A percentile compares a stretch with the other conserved stretches of the same genome.
phyloP scores from a whole-genome alignment of 768 basidiomycete species.

The Suillus placidus region DNA sequence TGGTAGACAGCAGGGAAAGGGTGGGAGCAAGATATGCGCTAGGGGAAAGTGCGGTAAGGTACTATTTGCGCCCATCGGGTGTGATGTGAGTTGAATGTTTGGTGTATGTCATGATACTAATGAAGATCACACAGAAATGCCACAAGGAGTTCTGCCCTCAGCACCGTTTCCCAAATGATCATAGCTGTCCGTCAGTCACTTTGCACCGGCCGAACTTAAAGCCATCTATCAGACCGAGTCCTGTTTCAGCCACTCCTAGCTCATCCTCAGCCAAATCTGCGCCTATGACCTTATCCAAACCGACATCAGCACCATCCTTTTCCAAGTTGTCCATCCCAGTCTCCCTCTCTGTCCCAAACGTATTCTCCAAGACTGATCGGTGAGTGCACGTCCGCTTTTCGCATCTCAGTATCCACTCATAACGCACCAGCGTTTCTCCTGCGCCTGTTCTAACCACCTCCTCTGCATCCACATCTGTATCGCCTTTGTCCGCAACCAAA shows the following conservation, averaged over 20 bases:
- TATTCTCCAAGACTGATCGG: slow-evolving; percentile 60
- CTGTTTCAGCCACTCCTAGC: slow-evolving; percentile 21
- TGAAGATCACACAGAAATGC: slow-evolving; percentile 55
- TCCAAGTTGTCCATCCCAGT: slow-evolving; percentile 15
- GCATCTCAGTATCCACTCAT: slow-evolving; percentile 60
- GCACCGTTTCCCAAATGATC: slow-evolving; percentile 80
- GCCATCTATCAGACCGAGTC: background rate
- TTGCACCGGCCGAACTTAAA: slow-evolving; percentile 10
- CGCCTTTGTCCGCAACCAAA: slow-evolving; percentile 41
- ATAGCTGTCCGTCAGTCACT: slow-evolving; percentile 48
- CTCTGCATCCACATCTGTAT: slow-evolving; percentile 19
- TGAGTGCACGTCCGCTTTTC: slow-evolving; percentile 43
- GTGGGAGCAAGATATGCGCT: slow-evolving; percentile 59
- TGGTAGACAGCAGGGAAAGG: slow-evolving; percentile 36
- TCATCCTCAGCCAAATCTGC: slow-evolving; percentile 15
- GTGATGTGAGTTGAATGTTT: slow-evolving; percentile 57
- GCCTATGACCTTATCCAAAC: slow-evolving; percentile 2
- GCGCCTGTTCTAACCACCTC: slow-evolving; percentile 20
- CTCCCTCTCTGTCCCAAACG: slow-evolving; percentile 30
- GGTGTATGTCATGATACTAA: background rate
- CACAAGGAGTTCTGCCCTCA: slow-evolving; percentile 70
- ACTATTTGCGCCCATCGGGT: slow-evolving; percentile 72
- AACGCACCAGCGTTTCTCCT: slow-evolving; percentile 54
- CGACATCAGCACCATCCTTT: slow-evolving; percentile 11
- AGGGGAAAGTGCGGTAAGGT: slow-evolving; percentile 69